Conservation (phyloP, 2,329 filamentous ascomycete genomes). For the Aureobasidium musti region DNA sequence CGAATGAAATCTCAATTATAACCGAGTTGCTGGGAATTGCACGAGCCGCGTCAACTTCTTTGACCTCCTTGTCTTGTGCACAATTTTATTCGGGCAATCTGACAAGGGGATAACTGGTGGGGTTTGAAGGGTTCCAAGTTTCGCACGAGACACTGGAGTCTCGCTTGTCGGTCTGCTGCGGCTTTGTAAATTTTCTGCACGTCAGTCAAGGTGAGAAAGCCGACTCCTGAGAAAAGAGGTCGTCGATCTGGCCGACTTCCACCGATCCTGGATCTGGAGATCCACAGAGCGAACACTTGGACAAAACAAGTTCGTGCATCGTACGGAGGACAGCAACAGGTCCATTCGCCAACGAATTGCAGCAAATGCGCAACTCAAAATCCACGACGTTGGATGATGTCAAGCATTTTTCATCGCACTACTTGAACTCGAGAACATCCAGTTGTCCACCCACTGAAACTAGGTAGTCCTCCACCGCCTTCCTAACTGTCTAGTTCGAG, state of each 20-base stretch:
- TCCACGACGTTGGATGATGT: slow-evolving; percentile 12
- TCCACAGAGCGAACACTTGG: slow-evolving; percentile 7
- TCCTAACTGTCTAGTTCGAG: slow-evolving; percentile 15
- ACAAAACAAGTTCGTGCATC: slow-evolving; percentile 21
- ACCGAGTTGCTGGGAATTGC: slow-evolving; percentile 26
- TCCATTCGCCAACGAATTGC: neutral
- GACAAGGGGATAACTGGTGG: too few relatives aligned
- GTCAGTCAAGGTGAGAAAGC: slow-evolving; percentile 9
- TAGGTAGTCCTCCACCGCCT: slow-evolving; percentile 14
- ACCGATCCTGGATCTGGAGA: slow-evolving; percentile 19
- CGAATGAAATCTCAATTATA: slow-evolving; percentile 16
- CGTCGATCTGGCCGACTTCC: slow-evolving; percentile 11
- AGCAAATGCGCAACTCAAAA: slow-evolving; percentile 4
- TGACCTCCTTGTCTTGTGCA: neutral
- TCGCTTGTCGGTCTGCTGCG: neutral
- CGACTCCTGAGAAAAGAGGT: slow-evolving; percentile 10
- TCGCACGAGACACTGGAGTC: slow-evolving; percentile 7
- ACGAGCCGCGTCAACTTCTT: slow-evolving; percentile 3
- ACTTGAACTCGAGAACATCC: slow-evolving; percentile 19
- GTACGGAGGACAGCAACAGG: slow-evolving; percentile 7
- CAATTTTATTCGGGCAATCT: neutral
- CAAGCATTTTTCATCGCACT: slow-evolving; percentile 1
- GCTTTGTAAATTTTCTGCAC: neutral
- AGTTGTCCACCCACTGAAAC: slow-evolving; percentile 9
- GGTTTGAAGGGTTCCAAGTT: slow-evolving; percentile 3